Percentiles rank a stretch among this genome's conserved stretches.
Conservation (phyloP, 805 yeast genomes). For the Wickerhamiella siamensis region DNA sequence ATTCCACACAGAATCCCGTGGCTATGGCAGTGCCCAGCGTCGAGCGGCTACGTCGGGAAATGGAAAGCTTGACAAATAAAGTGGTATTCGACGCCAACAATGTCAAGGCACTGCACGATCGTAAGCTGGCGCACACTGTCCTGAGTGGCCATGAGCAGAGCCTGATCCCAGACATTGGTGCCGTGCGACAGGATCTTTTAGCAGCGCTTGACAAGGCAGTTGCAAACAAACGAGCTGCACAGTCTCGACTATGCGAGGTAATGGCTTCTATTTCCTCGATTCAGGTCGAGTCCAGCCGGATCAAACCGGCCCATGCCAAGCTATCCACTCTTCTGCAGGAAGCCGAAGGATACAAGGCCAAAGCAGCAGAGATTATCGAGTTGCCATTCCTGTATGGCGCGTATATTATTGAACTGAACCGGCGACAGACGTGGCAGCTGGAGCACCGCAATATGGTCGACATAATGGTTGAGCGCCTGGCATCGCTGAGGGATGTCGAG, state of each 20-base stretch:
- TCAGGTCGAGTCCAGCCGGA: conserved; percentile 20
- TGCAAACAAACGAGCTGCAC: background rate
- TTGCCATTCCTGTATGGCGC: conserved; percentile 28
- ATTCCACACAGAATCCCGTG: background rate
- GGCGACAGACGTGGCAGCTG: conserved; percentile 23
- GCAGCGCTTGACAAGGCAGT: conserved; percentile 5
- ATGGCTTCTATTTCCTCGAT: conserved; percentile 16
- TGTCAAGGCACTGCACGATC: background rate
- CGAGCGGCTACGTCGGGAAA: conserved; percentile 9
- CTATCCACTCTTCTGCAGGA: conserved; percentile 16
- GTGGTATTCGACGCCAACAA: conserved; percentile 9
- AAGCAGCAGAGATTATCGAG: conserved; percentile 24
- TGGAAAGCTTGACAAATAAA: conserved; percentile 14
- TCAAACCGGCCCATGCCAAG: conserved; percentile 19
- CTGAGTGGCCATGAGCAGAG: conserved; percentile 20
- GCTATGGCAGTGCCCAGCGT: background rate
- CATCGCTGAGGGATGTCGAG: conserved; percentile 41
- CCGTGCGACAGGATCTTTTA: conserved; percentile 15
- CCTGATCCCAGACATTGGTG: conserved; percentile 18
- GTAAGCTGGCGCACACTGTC: conserved; percentile 2
- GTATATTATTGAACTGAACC: conserved; percentile 23
- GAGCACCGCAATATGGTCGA: conserved; percentile 29
- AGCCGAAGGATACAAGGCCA: conserved; percentile 20
- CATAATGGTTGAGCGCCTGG: conserved; percentile 35
- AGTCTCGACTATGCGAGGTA: conserved; percentile 4